These are phyloP conservation scores for Lentinula sp. DNA, from an alignment of 768 basidiomycete genomes.

Conservation along the genomic window DNA sequence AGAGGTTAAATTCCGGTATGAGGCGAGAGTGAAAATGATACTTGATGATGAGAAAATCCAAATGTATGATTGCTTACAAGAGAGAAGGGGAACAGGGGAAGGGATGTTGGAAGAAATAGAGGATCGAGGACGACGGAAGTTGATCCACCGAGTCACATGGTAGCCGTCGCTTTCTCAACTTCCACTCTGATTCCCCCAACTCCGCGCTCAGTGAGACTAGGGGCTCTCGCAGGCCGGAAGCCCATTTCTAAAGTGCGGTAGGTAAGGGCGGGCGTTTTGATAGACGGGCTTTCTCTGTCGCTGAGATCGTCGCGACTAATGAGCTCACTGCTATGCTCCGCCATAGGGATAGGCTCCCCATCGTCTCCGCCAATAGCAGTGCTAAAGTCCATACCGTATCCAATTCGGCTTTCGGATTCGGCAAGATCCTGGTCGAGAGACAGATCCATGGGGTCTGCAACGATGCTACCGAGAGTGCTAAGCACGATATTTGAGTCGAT, in stretches of 20 bases:
- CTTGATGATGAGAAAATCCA: background rate
- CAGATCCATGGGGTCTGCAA: conserved; percentile 41
- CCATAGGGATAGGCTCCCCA: conserved; percentile 35
- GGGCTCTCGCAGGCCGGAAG: conserved; percentile 23
- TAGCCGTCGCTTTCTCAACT: conserved; percentile 54
- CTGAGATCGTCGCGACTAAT: conserved; percentile 4
- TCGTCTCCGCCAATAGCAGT: conserved; percentile 48
- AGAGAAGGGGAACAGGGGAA: background rate
- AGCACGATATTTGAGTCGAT: conserved; percentile 58
- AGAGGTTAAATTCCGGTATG: background rate
- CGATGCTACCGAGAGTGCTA: conserved; percentile 58
- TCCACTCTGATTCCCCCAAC: conserved; percentile 51
- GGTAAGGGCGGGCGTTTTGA: conserved; percentile 47
- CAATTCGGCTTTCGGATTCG: conserved; percentile 53
- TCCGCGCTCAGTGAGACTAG: conserved; percentile 24
- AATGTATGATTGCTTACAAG: background rate
- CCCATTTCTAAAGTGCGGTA: conserved; percentile 48
- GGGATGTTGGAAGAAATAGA: background rate
- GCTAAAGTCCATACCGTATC: conserved; percentile 47
- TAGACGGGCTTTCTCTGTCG: conserved; percentile 1
- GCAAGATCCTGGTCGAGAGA: conserved; percentile 47
- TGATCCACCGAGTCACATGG: conserved; percentile 25
- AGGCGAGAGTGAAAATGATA: background rate
- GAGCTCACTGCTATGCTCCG: conserved; percentile 22
- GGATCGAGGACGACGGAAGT: background rate